These are phyloP conservation scores for Neurospora sp. DNA, from an alignment of 495 filamentous ascomycete species.

Conservation along the genomic window DNA sequence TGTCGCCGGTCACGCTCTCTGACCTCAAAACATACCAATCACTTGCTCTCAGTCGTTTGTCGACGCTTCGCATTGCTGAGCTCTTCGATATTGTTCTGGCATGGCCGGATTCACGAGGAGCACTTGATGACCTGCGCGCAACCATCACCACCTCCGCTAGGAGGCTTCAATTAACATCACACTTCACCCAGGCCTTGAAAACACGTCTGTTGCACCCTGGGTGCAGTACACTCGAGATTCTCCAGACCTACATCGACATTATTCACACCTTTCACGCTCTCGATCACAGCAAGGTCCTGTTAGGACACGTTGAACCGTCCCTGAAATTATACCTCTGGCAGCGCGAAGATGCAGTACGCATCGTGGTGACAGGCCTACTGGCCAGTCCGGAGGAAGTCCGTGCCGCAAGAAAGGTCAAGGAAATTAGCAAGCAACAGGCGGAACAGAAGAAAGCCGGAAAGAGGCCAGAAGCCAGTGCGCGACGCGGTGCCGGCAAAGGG, in stretches of 20 bases:
- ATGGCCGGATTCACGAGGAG: conserved; percentile 75
- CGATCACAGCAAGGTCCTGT: conserved; percentile 82
- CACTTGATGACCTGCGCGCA: conserved; percentile 62
- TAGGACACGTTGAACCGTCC: conserved; percentile 74
- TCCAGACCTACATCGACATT: conserved; percentile 84
- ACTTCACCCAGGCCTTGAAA: conserved; percentile 58
- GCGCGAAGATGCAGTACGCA: conserved; percentile 85
- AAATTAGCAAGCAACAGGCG: conserved; percentile 15
- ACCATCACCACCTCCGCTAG: conserved; percentile 45
- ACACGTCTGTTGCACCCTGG: conserved; percentile 78
- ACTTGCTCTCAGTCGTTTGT: conserved; percentile 68
- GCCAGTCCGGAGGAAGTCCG: conserved; percentile 48
- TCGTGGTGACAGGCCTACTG: conserved; percentile 78
- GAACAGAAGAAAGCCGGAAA: neutral
- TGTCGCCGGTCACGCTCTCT: conserved; percentile 35
- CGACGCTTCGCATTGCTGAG: conserved; percentile 65
- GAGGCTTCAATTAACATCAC: conserved; percentile 55
- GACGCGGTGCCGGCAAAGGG: neutral
- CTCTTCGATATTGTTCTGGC: conserved; percentile 81
- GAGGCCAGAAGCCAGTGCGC: neutral
- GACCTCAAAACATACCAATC: conserved; percentile 74
- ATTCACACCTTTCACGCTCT: conserved; percentile 84
- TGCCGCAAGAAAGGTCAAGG: conserved; percentile 24
- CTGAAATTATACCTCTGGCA: conserved; percentile 82
- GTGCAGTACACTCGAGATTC: conserved; percentile 77